phyloP scores from a whole-genome alignment of 73 alveolate genomes.

The Paramecium sonneborni region DNA sequence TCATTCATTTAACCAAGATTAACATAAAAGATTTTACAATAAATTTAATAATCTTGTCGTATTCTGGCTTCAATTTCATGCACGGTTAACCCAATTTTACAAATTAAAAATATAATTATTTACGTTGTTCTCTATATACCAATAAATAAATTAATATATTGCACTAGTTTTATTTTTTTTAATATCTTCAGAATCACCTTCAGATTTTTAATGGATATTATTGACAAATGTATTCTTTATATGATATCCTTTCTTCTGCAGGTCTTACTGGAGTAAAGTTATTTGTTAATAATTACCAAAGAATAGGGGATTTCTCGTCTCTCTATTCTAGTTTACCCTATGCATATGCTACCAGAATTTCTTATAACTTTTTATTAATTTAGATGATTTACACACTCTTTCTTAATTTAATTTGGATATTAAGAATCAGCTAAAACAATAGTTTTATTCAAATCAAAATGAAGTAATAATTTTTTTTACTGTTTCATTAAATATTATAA shows the following conservation, averaged over 20 bases:
- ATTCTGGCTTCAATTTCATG: constrained; percentile 60
- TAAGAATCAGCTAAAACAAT: constrained; percentile 75
- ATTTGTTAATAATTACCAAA: constrained; percentile 74
- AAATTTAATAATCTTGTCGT: constrained; percentile 24
- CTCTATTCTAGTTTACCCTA: constrained; percentile 85
- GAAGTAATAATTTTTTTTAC: constrained; percentile 73
- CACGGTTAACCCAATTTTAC: constrained; percentile 50
- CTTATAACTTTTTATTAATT: constrained; percentile 60
- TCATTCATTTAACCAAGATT: constrained; percentile 1
- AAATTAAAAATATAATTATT: constrained; percentile 12
- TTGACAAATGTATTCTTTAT: constrained; percentile 5
- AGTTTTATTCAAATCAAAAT: constrained; percentile 83
- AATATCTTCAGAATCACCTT: constrained; percentile 44
- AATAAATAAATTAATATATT: not conserved
- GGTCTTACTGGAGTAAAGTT: constrained; percentile 61
- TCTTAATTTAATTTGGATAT: constrained; percentile 61
- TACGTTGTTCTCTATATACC: not conserved
- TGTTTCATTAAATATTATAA: constrained; percentile 61
- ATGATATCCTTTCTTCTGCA: constrained; percentile 76
- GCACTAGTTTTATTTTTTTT: not conserved
- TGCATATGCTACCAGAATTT: constrained; percentile 67
- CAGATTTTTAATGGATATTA: constrained; percentile 20
- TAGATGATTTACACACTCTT: constrained; percentile 48
- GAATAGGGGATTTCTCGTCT: constrained; percentile 71
- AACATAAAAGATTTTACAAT: not conserved